Evolutionary conservation across 2,329 filamentous ascomycete genomes (phyloP), one percentile per base, ranked within the genome.

Genomic region (Pestalotiopsis sp.): DNA sequence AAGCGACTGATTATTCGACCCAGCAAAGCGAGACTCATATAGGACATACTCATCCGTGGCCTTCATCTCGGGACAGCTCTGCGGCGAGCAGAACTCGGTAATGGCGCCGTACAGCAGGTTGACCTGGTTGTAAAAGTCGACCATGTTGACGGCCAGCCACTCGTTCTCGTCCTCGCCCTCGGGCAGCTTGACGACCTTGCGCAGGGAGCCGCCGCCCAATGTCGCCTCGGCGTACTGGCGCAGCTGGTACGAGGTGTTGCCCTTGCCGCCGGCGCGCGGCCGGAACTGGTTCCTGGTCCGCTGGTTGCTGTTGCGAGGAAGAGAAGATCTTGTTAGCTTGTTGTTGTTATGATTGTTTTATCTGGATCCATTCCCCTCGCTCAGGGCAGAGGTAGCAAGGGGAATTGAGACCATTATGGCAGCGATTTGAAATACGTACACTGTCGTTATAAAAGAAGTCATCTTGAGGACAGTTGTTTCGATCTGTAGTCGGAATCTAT

Each of bases 71-170:
- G 96, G 96, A 80, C 96, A 99, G 72, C 94, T 94, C 79, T 96
- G 92, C 39, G 96, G 95, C 31, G 96, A 98, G 86, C 96, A 99
- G 83, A 99, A 99, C 80, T 99, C 96, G 70, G 96, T 99, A 79
- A 99, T 99, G 73, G 96, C 96, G 69, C 97, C 97, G 80, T 99
- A 99, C 69, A 99, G 91, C 45, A 99, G 89, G 83, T 99, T 99
- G 86, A 99, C 97, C 83, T 99, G 96, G 85, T 99, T 99, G 89
- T 99, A 99, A 83, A 99, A 99, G 83, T 99, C 96, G 84, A 99
- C 96, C 85, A 99, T 93, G 83, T 99, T 99, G 75, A 99, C 96
- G 36, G 96, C 96, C 70, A 99, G 83, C 96, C 96, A 99, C 82
- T 99, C 96, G 79, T 98, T 97, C 83, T 97, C 88, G 78, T 99